Evolutionary conservation across 208 protist species (phyloP).

Genomic region (Crithidia thermophila): DNA sequence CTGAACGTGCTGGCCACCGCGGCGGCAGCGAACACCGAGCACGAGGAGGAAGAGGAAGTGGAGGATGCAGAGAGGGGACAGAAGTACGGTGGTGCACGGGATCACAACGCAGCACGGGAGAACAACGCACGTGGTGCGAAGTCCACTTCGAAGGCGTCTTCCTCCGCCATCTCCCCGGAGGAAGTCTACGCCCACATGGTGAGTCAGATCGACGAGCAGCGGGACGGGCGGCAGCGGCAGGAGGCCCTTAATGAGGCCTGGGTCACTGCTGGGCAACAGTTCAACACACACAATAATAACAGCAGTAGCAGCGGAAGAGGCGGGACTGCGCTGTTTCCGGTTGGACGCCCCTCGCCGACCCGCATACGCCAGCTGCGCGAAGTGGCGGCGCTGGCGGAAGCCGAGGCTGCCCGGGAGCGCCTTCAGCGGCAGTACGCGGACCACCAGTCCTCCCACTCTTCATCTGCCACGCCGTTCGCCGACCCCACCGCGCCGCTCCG

Average conservation of each 20-base stretch:
- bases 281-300: not conserved
- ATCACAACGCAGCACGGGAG: not conserved
- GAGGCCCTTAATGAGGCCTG: not conserved
- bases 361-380: slow-evolving; percentile 23
- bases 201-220: slow-evolving; percentile 11
- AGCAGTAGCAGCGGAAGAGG: too few species aligned
- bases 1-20: slow-evolving; percentile 23
- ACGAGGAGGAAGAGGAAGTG: not conserved
- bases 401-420: not conserved
- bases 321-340: not conserved
- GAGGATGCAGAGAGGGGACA: not conserved
- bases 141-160: not conserved
- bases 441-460: not conserved
- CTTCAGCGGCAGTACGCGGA: not conserved
- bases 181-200: slow-evolving; percentile 30
- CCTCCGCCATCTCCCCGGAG: slow-evolving; percentile 6
- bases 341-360: slow-evolving; percentile 2
- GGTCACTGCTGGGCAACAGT: not conserved
- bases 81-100: too few species aligned
- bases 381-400: slow-evolving; percentile 13
- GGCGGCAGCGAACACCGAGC: slow-evolving; percentile 7
- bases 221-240: slow-evolving; percentile 1
- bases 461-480: not conserved
- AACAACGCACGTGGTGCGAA: too few species aligned
- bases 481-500: slow-evolving; percentile 21